Percentiles rank a stretch among this genome's conserved stretches.
phyloP scores from a whole-genome alignment of 257 asterid genomes.

The Lycium barbarum region DNA sequence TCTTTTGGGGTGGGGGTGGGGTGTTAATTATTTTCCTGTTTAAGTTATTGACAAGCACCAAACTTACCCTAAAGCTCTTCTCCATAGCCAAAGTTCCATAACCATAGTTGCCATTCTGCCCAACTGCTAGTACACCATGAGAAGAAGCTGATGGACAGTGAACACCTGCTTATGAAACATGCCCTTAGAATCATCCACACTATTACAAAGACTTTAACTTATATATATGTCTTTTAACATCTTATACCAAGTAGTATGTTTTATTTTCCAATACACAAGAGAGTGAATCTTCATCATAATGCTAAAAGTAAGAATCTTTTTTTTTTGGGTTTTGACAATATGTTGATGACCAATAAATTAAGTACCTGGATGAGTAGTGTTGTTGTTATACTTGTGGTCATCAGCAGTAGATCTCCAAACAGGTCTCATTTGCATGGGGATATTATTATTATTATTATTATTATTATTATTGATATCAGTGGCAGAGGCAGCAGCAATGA shows the following conservation, averaged over 20 bases:
- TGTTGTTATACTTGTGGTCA: slow-evolving; percentile 42
- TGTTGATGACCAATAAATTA: background rate
- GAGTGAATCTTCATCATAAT: too few species aligned
- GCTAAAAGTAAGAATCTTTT: background rate
- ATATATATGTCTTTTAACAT: background rate
- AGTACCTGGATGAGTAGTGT: background rate
- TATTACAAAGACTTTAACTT: background rate
- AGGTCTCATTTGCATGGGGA: slow-evolving; percentile 34
- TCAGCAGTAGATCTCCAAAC: slow-evolving; percentile 34
- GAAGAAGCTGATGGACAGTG: slow-evolving; percentile 60
- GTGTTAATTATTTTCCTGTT: background rate
- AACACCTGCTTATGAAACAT: slow-evolving; percentile 42
- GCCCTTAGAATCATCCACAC: background rate
- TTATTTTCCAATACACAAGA: background rate
- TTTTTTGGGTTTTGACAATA: background rate
- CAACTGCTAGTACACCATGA: slow-evolving; percentile 41
- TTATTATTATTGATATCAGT: slow-evolving; percentile 23
- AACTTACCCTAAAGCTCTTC: slow-evolving; percentile 73
- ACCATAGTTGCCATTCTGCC: slow-evolving; percentile 54
- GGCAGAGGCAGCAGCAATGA: slow-evolving; percentile 46
- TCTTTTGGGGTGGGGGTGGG: background rate
- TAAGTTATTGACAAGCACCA: background rate
- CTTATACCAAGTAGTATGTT: background rate
- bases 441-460: slow-evolving; percentile 27
- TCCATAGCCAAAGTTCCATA: slow-evolving; percentile 87